Conservation (phyloP, 768 basidiomycete genomes). For the Tephrocybe sp. region DNA sequence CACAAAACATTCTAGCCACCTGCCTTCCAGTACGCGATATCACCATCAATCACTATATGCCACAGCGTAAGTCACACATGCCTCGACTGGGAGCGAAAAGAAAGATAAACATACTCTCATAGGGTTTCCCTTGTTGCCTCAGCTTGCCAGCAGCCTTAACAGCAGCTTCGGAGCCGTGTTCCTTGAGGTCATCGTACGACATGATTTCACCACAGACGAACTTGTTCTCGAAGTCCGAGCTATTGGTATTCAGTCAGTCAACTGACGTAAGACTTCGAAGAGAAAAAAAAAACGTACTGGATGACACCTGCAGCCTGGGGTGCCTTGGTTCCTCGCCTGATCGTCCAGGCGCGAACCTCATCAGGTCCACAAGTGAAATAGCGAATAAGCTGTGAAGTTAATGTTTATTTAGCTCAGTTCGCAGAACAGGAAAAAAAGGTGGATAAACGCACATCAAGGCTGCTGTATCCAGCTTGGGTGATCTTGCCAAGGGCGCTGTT, state of each 20-base stretch:
- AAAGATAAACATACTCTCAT: constrained; percentile 67
- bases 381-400: constrained; percentile 66
- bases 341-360: constrained; percentile 98
- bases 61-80: too few species aligned
- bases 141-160: constrained; percentile 96
- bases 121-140: constrained; percentile 95
- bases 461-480: constrained; percentile 89
- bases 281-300: constrained; percentile 58
- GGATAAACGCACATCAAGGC: constrained; percentile 63
- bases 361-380: constrained; percentile 98
- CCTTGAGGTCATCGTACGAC: constrained; percentile 85
- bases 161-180: constrained; percentile 84
- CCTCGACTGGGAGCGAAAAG: neutral
- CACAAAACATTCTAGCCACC: constrained; percentile 39
- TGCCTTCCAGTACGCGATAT: constrained; percentile 91
- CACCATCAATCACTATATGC: constrained; percentile 52
- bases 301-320: constrained; percentile 98
- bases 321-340: constrained; percentile 89
- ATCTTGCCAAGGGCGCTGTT: constrained; percentile 84
- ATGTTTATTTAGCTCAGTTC: neutral
- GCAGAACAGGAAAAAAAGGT: neutral
- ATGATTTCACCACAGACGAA: constrained; percentile 98
- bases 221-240: constrained; percentile 97
- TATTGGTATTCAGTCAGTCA: constrained; percentile 22
- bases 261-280: neutral